Base-by-base conservation (phyloP, 371 early-diverging fungal species). In the Mortierella sp. region DNA sequence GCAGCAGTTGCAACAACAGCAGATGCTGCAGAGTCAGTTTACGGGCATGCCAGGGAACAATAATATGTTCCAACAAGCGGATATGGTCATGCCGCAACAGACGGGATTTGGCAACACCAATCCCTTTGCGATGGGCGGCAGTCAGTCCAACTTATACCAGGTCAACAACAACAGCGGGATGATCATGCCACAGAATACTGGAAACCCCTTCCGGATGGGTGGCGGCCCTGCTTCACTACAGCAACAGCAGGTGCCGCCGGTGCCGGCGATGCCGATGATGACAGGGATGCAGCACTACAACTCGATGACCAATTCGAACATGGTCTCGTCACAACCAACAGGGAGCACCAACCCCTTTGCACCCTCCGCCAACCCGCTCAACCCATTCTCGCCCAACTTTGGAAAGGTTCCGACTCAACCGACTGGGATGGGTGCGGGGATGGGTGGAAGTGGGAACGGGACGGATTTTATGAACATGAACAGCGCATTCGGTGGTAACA, bases 341-440 rank as follows among this genome's bases (percentile, higher is more conserved):
- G 82, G 85, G 2, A 70, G 72, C 71, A 81, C 77, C 27, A 86
- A 86, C 27, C 86, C 86, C 12, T 86, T 86, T 77, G 80, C 82
- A n/a, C 86, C 82, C 14, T 85, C 86, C 7, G 3, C 77, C 18
- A 82, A 82, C 56, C 82, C 86, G 3, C 35, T 82, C n/a, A 86
- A 86, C 58, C 86, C 86, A 10, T 86, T 86, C 71, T 82, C 86
- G 46, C 86, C 86, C 71, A 86, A 86, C 71, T 86, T 77, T 77
- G 86, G 86, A 27, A 82, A 80, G 70, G 77, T 86, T 8, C 63
- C 82, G 1, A 55, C 82, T 4, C 86, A 86, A 27, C 77, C 86
- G 2, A 82, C 86, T 12, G 86, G 79, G 0, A 80, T 84, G 86
- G 72, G 29, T 63, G 41, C 41, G 6, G 41, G 41, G 41, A 41